phyloP scores from a whole-genome alignment of 768 basidiomycete species.

The Tylopilus cervinicoccineus region DNA sequence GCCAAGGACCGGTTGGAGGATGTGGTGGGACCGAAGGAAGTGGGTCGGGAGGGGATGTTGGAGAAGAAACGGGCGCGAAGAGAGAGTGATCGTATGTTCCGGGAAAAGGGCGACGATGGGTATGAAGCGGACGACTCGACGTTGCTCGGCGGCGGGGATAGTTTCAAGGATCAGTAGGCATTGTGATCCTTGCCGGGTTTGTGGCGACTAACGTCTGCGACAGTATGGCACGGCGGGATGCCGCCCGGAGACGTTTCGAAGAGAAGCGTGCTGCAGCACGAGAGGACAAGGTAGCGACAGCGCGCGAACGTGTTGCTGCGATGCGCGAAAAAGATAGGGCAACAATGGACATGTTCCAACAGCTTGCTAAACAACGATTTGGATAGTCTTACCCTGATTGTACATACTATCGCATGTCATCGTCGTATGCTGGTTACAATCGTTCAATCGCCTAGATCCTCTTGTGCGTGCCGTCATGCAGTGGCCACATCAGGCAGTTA shows the following conservation, averaged over 20 bases:
- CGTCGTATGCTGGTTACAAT: neutral
- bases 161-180: slow-evolving; percentile 73
- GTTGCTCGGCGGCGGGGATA: slow-evolving; percentile 78
- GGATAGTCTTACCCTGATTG: slow-evolving; percentile 43
- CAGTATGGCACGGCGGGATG: slow-evolving; percentile 75
- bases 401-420: slow-evolving; percentile 8
- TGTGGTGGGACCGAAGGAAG: slow-evolving; percentile 71
- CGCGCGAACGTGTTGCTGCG: slow-evolving; percentile 58
- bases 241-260: slow-evolving; percentile 57
- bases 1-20: slow-evolving; percentile 73
- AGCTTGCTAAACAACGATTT: slow-evolving; percentile 83
- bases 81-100: slow-evolving; percentile 65
- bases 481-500: no score
- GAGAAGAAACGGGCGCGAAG: slow-evolving; percentile 80
- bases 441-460: no score
- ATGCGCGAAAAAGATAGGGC: slow-evolving; percentile 80
- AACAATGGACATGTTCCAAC: slow-evolving; percentile 97
- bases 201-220: slow-evolving; percentile 5
- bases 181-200: neutral
- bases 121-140: slow-evolving; percentile 75
- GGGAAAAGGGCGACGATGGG: slow-evolving; percentile 72
- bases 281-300: slow-evolving; percentile 48
- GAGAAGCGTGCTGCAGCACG: slow-evolving; percentile 40
- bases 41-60: slow-evolving; percentile 79
- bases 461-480: no score